Conservation (phyloP, 495 filamentous ascomycete species). For the Saxophila tyrrhenica region DNA sequence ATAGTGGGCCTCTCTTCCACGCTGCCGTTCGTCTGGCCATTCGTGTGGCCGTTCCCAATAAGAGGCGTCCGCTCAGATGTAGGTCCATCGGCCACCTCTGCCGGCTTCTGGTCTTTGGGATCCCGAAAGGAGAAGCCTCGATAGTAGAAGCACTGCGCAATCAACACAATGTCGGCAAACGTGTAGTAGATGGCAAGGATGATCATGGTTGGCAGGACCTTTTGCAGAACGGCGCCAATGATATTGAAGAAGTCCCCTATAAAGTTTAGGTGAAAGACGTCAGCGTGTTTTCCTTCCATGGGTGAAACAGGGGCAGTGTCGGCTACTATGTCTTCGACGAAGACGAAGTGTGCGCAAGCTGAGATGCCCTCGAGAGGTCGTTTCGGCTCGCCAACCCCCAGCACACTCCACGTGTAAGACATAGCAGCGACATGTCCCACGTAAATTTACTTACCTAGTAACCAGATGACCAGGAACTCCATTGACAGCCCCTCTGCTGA, state of each 20-base stretch:
- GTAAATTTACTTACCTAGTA: too few species aligned
- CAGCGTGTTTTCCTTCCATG: too few species aligned
- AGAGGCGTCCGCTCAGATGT: constrained; percentile 21
- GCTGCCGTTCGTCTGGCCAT: constrained; percentile 2
- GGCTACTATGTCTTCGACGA: too few species aligned
- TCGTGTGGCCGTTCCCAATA: constrained; percentile 11
- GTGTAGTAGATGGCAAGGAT: constrained; percentile 90
- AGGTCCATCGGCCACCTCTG: constrained; percentile 2
- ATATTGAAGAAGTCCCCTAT: constrained; percentile 83
- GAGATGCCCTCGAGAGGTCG: too few species aligned
- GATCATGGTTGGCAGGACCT: constrained; percentile 90
- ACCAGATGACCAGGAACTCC: constrained; percentile 82
- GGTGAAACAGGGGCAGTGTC: too few species aligned
- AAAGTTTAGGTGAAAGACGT: too few species aligned
- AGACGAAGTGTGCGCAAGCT: too few species aligned
- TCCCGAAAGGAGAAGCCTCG: constrained; percentile 65
- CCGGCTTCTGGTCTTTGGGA: constrained; percentile 2
- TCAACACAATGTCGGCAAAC: constrained; percentile 76
- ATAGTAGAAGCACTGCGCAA: constrained; percentile 90
- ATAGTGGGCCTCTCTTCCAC: not conserved
- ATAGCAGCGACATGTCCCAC: too few species aligned
- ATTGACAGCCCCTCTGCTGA: constrained; percentile 85
- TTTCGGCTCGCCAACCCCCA: too few species aligned
- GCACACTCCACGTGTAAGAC: too few species aligned
- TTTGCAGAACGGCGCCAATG: constrained; percentile 80